Evolutionary conservation across 768 basidiomycete species (phyloP).

Genomic region (Pholiota molesta): DNA sequence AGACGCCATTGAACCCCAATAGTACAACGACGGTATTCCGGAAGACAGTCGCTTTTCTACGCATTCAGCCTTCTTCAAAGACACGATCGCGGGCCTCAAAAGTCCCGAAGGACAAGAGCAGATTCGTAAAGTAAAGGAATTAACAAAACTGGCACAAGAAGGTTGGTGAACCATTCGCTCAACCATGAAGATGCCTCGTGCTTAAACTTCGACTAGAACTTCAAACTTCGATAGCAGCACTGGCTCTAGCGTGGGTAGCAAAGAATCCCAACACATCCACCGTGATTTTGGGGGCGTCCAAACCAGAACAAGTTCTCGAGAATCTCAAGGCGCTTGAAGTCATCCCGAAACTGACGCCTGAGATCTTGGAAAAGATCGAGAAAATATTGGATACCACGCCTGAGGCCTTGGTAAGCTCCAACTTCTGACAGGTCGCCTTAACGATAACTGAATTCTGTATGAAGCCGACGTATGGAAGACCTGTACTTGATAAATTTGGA

Average conservation of each 20-base stretch:
- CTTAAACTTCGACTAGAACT: slow-evolving; percentile 26
- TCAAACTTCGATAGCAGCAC: slow-evolving; percentile 54
- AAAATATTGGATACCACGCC: slow-evolving; percentile 60
- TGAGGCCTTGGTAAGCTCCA: slow-evolving; percentile 37
- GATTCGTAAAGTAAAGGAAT: slow-evolving; percentile 67
- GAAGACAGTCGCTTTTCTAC: slow-evolving; percentile 67
- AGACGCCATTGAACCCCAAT: neutral
- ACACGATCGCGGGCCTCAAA: slow-evolving; percentile 54
- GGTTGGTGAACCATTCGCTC: slow-evolving; percentile 28
- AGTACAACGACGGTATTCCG: slow-evolving; percentile 81
- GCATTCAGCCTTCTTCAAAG: slow-evolving; percentile 55
- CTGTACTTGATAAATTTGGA: slow-evolving; percentile 14
- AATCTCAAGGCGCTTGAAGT: slow-evolving; percentile 77
- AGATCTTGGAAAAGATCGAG: slow-evolving; percentile 70
- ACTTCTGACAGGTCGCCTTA: neutral
- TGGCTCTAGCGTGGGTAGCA: slow-evolving; percentile 82
- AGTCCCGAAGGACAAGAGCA: slow-evolving; percentile 63
- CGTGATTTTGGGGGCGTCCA: slow-evolving; percentile 71
- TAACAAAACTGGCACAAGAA: slow-evolving; percentile 65
- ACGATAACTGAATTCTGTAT: neutral
- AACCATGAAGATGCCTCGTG: neutral
- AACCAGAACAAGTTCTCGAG: slow-evolving; percentile 63
- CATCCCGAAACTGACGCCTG: slow-evolving; percentile 71
- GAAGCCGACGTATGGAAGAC: slow-evolving; percentile 21
- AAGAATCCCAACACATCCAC: slow-evolving; percentile 69